These are phyloP conservation scores for Rhizodiscina lignyota DNA, from an alignment of 495 filamentous ascomycete species.

Conservation along the genomic window DNA sequence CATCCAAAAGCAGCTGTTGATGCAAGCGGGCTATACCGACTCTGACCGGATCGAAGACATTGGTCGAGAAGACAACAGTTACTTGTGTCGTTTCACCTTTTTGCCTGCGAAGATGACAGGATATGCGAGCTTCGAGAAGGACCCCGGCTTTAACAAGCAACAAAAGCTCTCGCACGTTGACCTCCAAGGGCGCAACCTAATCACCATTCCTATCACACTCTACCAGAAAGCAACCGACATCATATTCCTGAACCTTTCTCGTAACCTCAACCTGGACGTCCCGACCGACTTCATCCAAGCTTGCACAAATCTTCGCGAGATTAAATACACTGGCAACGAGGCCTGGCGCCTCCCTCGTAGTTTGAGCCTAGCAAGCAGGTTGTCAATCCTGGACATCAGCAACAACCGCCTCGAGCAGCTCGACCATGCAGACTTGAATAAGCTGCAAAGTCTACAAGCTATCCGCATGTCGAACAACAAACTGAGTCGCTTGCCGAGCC, in stretches of 20 bases:
- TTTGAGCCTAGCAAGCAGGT: constrained; percentile 58
- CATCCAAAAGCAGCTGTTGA: constrained; percentile 82
- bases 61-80: constrained; percentile 95
- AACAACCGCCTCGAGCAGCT: constrained; percentile 84
- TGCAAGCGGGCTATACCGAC: constrained; percentile 83
- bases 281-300: constrained; percentile 94
- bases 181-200: constrained; percentile 74
- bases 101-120: constrained; percentile 72
- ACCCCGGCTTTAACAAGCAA: constrained; percentile 62
- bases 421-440: constrained; percentile 62
- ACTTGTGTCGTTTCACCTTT: constrained; percentile 89
- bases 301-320: constrained; percentile 80
- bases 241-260: constrained; percentile 81
- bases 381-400: constrained; percentile 84
- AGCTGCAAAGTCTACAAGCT: constrained; percentile 59
- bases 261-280: constrained; percentile 81
- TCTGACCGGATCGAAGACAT: constrained; percentile 83
- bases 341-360: constrained; percentile 73
- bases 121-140: constrained; percentile 55
- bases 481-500: constrained; percentile 55
- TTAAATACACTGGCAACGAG: constrained; percentile 88
- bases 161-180: constrained; percentile 90
- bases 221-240: constrained; percentile 88
- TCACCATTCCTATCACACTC: constrained; percentile 86
- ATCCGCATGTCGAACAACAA: constrained; percentile 89